Evolutionary conservation across 371 early-diverging fungal genomes (phyloP).

Genomic region (Syncephalastrum contaminatum): DNA sequence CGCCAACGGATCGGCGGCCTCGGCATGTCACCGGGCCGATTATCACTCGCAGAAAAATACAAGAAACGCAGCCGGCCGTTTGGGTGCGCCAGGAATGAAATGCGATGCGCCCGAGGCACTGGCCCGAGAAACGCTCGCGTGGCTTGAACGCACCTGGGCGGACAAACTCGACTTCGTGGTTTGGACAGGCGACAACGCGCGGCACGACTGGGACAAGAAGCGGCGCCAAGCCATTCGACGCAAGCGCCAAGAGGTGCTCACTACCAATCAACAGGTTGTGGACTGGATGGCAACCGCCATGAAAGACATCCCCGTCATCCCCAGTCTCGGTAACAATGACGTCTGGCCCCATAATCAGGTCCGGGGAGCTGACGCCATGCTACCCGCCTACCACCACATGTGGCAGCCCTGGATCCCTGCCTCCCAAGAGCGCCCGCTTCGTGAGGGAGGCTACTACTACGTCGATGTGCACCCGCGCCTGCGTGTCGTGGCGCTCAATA

Average conservation of each 20-base stretch:
- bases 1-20: conserved; percentile 43
- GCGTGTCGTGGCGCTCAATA: conserved; percentile 66
- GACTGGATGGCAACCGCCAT: conserved; percentile 36
- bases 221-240: conserved; percentile 40
- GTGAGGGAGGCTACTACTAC: conserved; percentile 69
- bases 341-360: conserved; percentile 71
- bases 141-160: conserved; percentile 59
- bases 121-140: conserved; percentile 67
- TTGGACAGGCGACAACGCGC: conserved; percentile 81
- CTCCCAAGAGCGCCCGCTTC: conserved; percentile 57
- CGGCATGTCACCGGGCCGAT: conserved; percentile 56
- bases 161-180: conserved; percentile 73
- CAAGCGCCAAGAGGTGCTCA: conserved; percentile 55
- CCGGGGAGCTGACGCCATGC: conserved; percentile 20
- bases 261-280: conserved; percentile 41
- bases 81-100: conserved; percentile 56
- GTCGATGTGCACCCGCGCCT: conserved; percentile 50
- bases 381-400: conserved; percentile 43
- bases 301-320: conserved; percentile 52
- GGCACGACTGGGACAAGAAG: conserved; percentile 77
- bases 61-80: conserved; percentile 32
- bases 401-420: conserved; percentile 64
- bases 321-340: conserved; percentile 84
- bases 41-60: neutral
- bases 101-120: conserved; percentile 73